Evolutionary conservation across 257 asterid genomes (phyloP), one percentile per base, ranked within the genome.

Genomic region (Thymus quinquecostatus): DNA sequence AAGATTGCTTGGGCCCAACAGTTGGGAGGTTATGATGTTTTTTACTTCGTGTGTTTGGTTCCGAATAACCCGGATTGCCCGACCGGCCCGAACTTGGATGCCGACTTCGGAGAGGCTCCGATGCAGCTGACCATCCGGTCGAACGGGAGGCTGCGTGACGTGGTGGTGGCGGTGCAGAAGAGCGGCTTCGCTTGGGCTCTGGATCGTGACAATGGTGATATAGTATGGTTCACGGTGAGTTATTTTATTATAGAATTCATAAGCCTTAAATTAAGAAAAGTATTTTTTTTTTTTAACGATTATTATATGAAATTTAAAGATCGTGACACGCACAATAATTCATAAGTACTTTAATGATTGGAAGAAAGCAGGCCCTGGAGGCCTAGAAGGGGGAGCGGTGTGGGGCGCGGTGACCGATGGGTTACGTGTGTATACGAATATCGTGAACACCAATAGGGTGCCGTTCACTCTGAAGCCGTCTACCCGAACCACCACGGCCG

Each of bases 331-430:
- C 21, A 21, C 21, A 21, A 21, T 21, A 21, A 21, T 21, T 21
- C 21, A 21, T 21, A 21, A 21, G 21, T 21, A 21, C 21, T 21
- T 21, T 10, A 30, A 64, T 66, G 49, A n/a, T 28, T 8, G 14
- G 50, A 64, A 87, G 94, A 66, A 44, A 68, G 92, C 97, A 0
- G 97, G 97, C 0, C 97, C 98, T 0, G 95, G 98, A 51, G 41
- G 85, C 47, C 14, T 57, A 12, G 86, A 84, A 76, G 96, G 96
- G 62, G 97, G 97, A 36, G 96, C 92, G 9, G 68, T 85, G 62
- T 88, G 97, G 96, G 97, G 96, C 1, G 95, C 92, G 5, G 95
- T 95, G 7, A 85, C 88, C 0, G 97, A 87, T 9, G 96, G 96
- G 10, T 4, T 1, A 3, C 79, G 82, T 5, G 82, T 92, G 0